Percentiles rank a stretch among this genome's conserved stretches.
Evolutionary conservation across 768 basidiomycete genomes (phyloP).

Genomic region (Boletales sp.): DNA sequence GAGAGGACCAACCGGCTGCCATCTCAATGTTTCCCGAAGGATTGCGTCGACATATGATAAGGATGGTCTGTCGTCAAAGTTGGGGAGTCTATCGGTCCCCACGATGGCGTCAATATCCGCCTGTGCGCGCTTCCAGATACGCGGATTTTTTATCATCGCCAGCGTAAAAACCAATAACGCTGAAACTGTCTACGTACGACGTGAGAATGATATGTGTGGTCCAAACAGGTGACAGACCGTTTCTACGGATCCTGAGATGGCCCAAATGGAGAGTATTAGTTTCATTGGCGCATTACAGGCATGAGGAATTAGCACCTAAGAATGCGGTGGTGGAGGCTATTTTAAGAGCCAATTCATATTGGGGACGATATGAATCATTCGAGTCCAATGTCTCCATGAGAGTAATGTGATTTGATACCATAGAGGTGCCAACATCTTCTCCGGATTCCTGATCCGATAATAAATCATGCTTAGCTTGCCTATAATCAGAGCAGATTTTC

Average conservation of each 20-base stretch:
- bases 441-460: background rate
- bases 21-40: background rate
- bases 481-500: too few species aligned
- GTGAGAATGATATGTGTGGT: background rate
- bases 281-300: too few species aligned
- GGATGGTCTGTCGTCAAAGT: background rate
- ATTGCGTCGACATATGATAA: background rate
- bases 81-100: background rate
- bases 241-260: background rate
- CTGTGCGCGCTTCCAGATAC: background rate
- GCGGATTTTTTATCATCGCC: background rate
- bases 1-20: background rate
- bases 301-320: background rate
- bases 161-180: too few species aligned
- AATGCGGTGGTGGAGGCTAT: background rate
- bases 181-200: background rate
- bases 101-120: background rate
- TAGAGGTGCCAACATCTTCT: background rate
- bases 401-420: slow-evolving; percentile 9
- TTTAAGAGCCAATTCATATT: background rate
- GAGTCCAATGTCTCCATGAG: slow-evolving; percentile 5
- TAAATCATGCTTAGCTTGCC: background rate
- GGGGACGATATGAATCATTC: background rate
- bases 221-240: background rate
- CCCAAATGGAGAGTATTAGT: background rate